Base-by-base conservation (phyloP, 768 basidiomycete genomes). In the Auriscalpium microsporum region DNA sequence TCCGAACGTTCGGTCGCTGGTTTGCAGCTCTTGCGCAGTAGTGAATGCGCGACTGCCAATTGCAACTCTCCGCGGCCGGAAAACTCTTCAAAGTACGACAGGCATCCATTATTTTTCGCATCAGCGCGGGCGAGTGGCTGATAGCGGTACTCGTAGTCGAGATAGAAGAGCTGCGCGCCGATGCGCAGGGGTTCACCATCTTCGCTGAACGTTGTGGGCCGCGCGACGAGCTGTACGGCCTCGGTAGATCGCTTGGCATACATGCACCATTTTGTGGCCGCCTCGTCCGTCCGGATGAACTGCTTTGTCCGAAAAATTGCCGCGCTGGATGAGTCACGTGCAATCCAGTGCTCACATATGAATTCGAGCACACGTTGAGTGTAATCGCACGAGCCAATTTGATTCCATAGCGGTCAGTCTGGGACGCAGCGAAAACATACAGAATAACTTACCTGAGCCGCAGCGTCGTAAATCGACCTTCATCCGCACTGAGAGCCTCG, bases 1-100 rank as follows among this genome's bases (percentile, higher is more conserved):
- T 33, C 36, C 19, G 28, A 48, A 11, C 8, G 19, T 4, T 0
- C n/a, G 33, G 33, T 10, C 11, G 2, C 2, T 11, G 21, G 11
- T 19, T n/a, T n/a, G 21, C 46, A 47, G 19, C 14, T n/a, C 10
- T 2, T 23, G 16, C 19, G 46, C 46, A n/a, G 49, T 14, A 10
- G 40, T 37, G n/a, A 36, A 14, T 37, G 45, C 36, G 13, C 56
- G 50, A 23, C 33, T 53, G 10, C 51, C 36, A 3, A 57, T 8
- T 2, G 46, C 56, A 14, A 57, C 48, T n/a, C 21, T 14, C 23
- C 46, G 28, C 52, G 19, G 14, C 46, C 52, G 10, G 56, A 35
- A 16, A 54, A n/a, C 28, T 57, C 56, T 33, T 57, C 56, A 21
- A 57, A 35, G 45, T 57, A 57, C 14, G 46, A 37, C 4, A n/a